Base-by-base conservation (phyloP, 176 grass and related monocot genomes). In the Hordeum marinum region DNA sequence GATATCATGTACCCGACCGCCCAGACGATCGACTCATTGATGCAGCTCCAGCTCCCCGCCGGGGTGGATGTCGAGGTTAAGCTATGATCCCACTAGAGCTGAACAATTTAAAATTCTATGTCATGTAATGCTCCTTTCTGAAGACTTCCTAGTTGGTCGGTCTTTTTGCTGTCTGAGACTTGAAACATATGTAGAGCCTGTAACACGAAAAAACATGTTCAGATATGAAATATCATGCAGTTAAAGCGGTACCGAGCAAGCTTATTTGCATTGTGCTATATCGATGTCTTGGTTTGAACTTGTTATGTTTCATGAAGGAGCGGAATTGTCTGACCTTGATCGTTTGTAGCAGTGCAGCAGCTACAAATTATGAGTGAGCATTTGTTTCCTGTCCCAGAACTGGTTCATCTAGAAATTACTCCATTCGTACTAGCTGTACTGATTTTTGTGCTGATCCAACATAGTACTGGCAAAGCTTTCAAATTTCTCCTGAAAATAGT, bases 31-130 rank as follows among this genome's bases (percentile, higher is more conserved):
- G 96, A 99, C 60, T 96, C 94, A 0, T 81, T 99, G 84, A 96
- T 96, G 91, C 93, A 99, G 76, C 89, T 99, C 81, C 91, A 99
- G 85, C 92, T 99, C 23, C 94, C 97, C 1, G 96, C 96, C 7
- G 94, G 97, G 32, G 97, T 99, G 35, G 97, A 99, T 86, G 97
- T 99, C 41, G 90, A 99, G 83, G 93, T 99, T 82, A 99, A 96
- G 86, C 88, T 99, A 85, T 96, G 90, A 99, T 89, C 82, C 54
- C 85, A 62, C 46, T 74, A 82, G 76, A 61, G 23, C 68, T 75
- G 58, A 48, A 68, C 6, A 7, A 74, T 58, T 65, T 23, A 60
- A 69, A 75, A 43, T 80, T 87, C 36, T 31, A 12, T 83, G 89
- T 48, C 26, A 29, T 75, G 31, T 61, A 29, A 61, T 62, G 57